Evolutionary conservation across 1,139 yeast species (phyloP).

Genomic region (Geotrichum restrictum): DNA sequence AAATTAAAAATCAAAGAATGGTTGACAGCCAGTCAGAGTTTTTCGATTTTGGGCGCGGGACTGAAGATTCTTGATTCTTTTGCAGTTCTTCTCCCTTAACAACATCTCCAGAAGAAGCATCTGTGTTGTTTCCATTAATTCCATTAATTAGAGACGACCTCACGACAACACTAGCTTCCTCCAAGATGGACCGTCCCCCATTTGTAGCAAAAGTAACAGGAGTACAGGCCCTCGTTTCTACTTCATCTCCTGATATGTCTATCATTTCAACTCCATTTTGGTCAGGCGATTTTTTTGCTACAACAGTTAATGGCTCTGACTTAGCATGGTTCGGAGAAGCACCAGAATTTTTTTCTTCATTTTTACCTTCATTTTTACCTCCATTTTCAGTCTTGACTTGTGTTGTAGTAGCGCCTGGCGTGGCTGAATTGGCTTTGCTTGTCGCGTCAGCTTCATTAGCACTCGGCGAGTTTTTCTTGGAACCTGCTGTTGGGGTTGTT

Average conservation of each 20-base stretch:
- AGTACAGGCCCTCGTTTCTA: slow-evolving; percentile 7
- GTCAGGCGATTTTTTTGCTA: too few species aligned
- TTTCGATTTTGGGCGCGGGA: slow-evolving; percentile 2
- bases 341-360: too few species aligned
- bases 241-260: slow-evolving; percentile 2
- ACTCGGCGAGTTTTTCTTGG: not conserved
- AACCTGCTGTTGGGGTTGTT: not conserved
- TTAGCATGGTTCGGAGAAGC: too few species aligned
- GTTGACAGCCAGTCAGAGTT: slow-evolving; percentile 18
- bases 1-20: slow-evolving; percentile 1
- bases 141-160: too few species aligned
- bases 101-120: too few species aligned
- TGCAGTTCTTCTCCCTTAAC: too few species aligned
- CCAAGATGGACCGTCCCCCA: not conserved
- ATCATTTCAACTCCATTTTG: not conserved
- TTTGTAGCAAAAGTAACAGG: not conserved
- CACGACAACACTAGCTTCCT: too few species aligned
- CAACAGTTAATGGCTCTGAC: too few species aligned
- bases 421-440: too few species aligned
- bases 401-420: too few species aligned
- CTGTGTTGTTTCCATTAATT: not conserved
- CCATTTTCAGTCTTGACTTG: too few species aligned
- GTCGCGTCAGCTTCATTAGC: not conserved
- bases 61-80: not conserved
- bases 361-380: too few species aligned